phyloP scores from a whole-genome alignment of 495 filamentous ascomycete species.

The Neurospora discreta region DNA sequence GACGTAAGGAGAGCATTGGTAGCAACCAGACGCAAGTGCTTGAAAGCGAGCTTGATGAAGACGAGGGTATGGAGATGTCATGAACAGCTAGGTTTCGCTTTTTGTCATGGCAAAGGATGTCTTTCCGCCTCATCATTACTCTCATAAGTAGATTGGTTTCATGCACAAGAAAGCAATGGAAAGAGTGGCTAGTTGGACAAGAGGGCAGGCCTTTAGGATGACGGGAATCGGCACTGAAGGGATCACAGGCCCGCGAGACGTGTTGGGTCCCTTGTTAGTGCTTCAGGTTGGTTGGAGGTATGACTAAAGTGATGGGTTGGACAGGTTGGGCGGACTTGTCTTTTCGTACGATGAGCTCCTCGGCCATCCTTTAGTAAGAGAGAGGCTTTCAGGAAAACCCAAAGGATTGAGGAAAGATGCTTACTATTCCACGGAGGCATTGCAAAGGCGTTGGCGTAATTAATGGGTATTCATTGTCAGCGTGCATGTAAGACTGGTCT shows the following conservation, averaged over 20 bases:
- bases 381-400: neutral
- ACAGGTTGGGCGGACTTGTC: neutral
- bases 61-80: conserved; percentile 47
- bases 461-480: neutral
- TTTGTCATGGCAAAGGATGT: neutral
- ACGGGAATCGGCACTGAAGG: neutral
- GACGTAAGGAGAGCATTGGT: conserved; percentile 44
- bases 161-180: neutral
- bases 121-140: neutral
- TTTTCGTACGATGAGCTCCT: neutral
- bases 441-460: neutral
- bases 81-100: conserved; percentile 5
- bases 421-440: neutral
- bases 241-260: neutral
- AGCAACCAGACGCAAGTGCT: conserved; percentile 45
- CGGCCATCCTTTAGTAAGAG: neutral
- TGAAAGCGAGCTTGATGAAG: conserved; percentile 58
- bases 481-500: neutral
- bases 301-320: neutral
- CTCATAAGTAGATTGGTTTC: neutral
- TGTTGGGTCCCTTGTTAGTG: neutral
- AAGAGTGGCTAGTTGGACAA: neutral
- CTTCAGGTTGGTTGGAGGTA: neutral
- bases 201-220: neutral
- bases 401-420: neutral